Conservation (phyloP, 768 basidiomycete genomes). For the Tubosaeta sp. region DNA sequence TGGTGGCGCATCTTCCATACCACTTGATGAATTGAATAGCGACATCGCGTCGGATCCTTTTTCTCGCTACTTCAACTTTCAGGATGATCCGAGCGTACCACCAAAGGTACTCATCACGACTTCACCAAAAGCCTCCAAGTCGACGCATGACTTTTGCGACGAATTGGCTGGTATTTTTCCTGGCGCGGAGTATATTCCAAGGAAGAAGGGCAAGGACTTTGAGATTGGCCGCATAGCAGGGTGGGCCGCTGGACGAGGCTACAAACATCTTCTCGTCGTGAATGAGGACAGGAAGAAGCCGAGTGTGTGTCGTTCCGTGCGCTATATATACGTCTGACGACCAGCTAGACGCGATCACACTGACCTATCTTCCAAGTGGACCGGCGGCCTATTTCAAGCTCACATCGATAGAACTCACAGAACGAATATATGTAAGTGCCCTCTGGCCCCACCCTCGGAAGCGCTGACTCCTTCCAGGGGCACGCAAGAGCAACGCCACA, state of each 20-base stretch:
- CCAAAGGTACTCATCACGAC: slow-evolving; percentile 91
- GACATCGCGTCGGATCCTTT: slow-evolving; percentile 77
- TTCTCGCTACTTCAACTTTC: slow-evolving; percentile 67
- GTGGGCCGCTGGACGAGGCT: slow-evolving; percentile 89
- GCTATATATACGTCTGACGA: slow-evolving; percentile 5
- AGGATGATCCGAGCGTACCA: slow-evolving; percentile 64
- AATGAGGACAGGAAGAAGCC: slow-evolving; percentile 95
- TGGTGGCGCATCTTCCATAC: slow-evolving; percentile 31
- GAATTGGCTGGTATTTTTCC: slow-evolving; percentile 88
- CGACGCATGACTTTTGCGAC: slow-evolving; percentile 89
- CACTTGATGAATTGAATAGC: slow-evolving; percentile 56
- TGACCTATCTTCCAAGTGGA: slow-evolving; percentile 86
- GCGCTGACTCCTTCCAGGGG: slow-evolving; percentile 46
- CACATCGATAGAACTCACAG: slow-evolving; percentile 79
- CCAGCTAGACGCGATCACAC: slow-evolving; percentile 79
- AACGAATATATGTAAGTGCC: slow-evolving; percentile 73
- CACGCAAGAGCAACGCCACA: slow-evolving; percentile 92
- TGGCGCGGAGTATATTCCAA: slow-evolving; percentile 81
- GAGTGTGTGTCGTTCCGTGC: slow-evolving; percentile 50
- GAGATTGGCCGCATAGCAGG: slow-evolving; percentile 87
- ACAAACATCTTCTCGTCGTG: slow-evolving; percentile 85
- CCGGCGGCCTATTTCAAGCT: slow-evolving; percentile 96
- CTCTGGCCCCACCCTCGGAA: background rate
- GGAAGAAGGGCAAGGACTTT: slow-evolving; percentile 87
- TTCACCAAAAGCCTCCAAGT: slow-evolving; percentile 80